These are phyloP conservation scores for Aspergillus texensis DNA, from an alignment of 2,329 filamentous ascomycete species.

Conservation along the genomic window DNA sequence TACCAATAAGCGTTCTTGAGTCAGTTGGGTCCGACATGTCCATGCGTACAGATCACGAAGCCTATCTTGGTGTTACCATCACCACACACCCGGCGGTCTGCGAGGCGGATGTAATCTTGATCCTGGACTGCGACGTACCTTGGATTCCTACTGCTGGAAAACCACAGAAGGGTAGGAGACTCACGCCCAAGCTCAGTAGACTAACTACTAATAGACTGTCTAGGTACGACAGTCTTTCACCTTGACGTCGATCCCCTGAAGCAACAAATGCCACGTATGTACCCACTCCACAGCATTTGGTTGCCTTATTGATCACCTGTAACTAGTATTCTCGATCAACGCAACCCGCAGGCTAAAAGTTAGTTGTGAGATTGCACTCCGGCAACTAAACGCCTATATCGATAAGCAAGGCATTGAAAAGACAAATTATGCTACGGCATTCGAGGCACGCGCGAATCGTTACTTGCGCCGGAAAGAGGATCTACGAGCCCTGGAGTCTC, in stretches of 20 bases:
- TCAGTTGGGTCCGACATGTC: slow-evolving; percentile 56
- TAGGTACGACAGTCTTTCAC: slow-evolving; percentile 59
- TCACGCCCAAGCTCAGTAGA: background rate
- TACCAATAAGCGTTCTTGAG: slow-evolving; percentile 37
- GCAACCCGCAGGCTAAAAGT: slow-evolving; percentile 4
- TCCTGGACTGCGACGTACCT: slow-evolving; percentile 85
- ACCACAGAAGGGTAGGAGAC: background rate
- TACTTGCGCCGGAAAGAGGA: background rate
- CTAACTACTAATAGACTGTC: background rate
- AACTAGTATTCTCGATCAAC: slow-evolving; percentile 8
- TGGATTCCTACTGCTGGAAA: slow-evolving; percentile 66
- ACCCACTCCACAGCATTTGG: background rate
- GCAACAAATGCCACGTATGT: slow-evolving; percentile 41
- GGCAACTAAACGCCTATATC: background rate
- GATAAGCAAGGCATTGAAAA: background rate
- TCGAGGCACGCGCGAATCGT: background rate
- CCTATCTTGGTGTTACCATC: slow-evolving; percentile 55
- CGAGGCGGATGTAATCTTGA: slow-evolving; percentile 77
- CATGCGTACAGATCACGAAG: slow-evolving; percentile 37
- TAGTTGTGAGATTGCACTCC: background rate
- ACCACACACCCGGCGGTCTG: slow-evolving; percentile 71
- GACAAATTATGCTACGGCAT: background rate
- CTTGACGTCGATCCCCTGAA: slow-evolving; percentile 65
- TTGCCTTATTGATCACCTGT: background rate
- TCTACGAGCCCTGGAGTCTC: background rate